Evolutionary conservation across 2,329 filamentous ascomycete genomes (phyloP).

Genomic region (Aspergillus ustus): DNA sequence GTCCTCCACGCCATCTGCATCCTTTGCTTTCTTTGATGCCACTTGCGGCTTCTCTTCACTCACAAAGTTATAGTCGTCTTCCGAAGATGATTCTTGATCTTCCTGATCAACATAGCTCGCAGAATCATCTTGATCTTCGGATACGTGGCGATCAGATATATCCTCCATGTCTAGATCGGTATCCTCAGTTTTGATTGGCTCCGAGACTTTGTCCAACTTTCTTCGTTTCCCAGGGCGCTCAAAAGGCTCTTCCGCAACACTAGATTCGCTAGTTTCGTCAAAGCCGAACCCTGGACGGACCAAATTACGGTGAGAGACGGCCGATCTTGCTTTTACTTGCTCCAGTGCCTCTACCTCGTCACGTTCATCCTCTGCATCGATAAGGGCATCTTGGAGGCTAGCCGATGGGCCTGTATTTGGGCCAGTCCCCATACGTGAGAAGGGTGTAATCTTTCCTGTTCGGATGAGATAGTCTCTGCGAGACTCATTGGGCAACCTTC

Average conservation of each 20-base stretch:
- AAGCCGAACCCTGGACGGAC: constrained; percentile 73
- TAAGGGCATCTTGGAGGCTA: constrained; percentile 74
- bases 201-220: constrained; percentile 31
- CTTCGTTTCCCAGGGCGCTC: constrained; percentile 40
- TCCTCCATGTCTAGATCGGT: constrained; percentile 13
- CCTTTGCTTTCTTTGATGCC: constrained; percentile 27
- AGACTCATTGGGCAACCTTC: constrained; percentile 75
- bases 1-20: constrained; percentile 56
- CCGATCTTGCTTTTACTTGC: constrained; percentile 42
- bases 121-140: constrained; percentile 39
- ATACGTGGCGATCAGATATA: constrained; percentile 22
- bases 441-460: constrained; percentile 97
- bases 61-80: constrained; percentile 43
- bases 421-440: constrained; percentile 74
- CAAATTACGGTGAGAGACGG: constrained; percentile 72
- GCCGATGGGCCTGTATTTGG: constrained; percentile 64
- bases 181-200: constrained; percentile 11
- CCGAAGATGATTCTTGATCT: constrained; percentile 32
- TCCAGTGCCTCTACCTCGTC: constrained; percentile 56
- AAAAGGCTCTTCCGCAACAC: constrained; percentile 29
- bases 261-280: constrained; percentile 43
- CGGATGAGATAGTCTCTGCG: constrained; percentile 89
- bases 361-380: constrained; percentile 78
- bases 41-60: constrained; percentile 33
- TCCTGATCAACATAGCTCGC: constrained; percentile 40